Base-by-base conservation (phyloP, 257 asterid genomes). In the Catharanthus roseus region DNA sequence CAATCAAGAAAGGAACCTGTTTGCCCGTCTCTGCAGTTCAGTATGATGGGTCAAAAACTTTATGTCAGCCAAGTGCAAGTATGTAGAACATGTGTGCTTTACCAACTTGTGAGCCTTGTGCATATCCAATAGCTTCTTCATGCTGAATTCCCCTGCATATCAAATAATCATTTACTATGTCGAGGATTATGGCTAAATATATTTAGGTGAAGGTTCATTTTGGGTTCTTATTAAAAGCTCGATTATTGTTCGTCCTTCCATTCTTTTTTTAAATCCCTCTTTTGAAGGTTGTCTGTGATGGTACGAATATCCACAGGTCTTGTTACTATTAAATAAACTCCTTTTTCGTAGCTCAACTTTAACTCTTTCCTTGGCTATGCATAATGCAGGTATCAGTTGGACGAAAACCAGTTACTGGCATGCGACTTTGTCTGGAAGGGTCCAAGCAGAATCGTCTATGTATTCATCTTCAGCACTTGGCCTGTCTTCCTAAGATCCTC, bases 21-120 rank as follows among this genome's bases (percentile, higher is more conserved):
- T 77, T 89, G 95, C 76, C 95, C 88, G 6, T 83, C 95, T 6
- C 77, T 91, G 75, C 95, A 87, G 77, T 89, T 91, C 78, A 91
- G 95, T 82, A 86, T 91, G 92, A 91, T 91, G 97, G 97, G 96
- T 15, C 95, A 87, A 75, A 91, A 89, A 78, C 90, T 91, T 57
- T 89, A 86, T 19, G 86, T 91, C 75, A 86, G 92, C 89, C 96
- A 82, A 76, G 95, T 86, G 67, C 97, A 91, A 79, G 97, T 89
- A 83, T 3, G 89, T 79, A 24, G 24, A 24, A 21, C 62, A 47
- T 45, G 34, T n/a, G 9, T 74, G 31, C 47, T 19, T 54, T 31
- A 9, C 3, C 23, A 58, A 58, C 41, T 15, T 58, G 65, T 31
- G 21, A 29, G 19, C 42, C 65, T 36, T 15, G 26, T 29, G 65